Evolutionary conservation across 2,329 filamentous ascomycete genomes (phyloP), one percentile per base, ranked within the genome.

Genomic region (Leptographium galeiforme): DNA sequence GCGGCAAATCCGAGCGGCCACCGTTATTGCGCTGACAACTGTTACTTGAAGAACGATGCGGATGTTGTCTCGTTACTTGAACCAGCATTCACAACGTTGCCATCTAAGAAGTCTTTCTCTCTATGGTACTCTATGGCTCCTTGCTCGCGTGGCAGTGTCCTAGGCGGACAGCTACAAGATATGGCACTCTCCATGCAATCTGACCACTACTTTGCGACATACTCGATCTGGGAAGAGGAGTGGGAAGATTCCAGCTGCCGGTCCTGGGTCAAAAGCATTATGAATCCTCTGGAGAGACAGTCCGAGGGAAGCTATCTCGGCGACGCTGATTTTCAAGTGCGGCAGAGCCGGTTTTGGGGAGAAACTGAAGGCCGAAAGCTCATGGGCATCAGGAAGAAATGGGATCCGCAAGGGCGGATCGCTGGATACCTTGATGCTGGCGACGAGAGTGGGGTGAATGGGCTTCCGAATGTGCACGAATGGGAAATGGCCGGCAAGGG

Each of bases 171-270:
- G 4, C 33, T 46, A 11, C 45, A 46, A 56, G 34, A 62, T 72
- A 79, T 79, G 76, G 76, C 76, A 4, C 63, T 78, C 14, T 74
- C 69, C 33, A 70, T 78, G 70, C 75, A 78, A 53, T 70, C 68
- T 0, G 76, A 79, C 57, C 75, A 79, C 60, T 79, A 79, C 61
- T 73, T 79, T 59, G 74, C 76, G 2, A 52, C 75, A 3, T 79
- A 79, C 57, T 67, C 72, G 0, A 63, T 77, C 2, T 79, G 73
- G 70, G 70, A 76, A 49, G 63, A 74, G 30, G 64, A 62, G 18
- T 56, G 60, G 2, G 73, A 78, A 41, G 76, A 78, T 55, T 61
- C 59, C 0, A 56, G 58, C n/a, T 74, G 70, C 59, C 62, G 63
- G 34, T 56, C 44, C 1, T 79, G 76, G 76, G 67, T 75, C 1